Base-by-base conservation (phyloP, 2,329 filamentous ascomycete genomes). In the Macrophomina phaseolina region DNA sequence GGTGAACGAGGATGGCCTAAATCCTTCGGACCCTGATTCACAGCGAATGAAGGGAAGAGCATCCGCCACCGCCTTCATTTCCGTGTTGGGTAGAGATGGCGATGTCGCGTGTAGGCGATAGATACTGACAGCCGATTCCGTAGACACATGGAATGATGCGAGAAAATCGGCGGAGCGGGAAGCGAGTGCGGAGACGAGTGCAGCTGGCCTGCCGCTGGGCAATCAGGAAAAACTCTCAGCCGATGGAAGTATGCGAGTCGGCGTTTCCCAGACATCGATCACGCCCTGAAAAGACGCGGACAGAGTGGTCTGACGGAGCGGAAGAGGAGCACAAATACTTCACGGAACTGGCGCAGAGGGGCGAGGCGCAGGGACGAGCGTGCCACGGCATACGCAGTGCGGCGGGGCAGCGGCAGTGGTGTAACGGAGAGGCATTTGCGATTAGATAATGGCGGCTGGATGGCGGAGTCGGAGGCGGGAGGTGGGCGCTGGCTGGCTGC, bases 381-480 rank as follows among this genome's bases (percentile, higher is more conserved):
- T 38, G 51, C 5, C 52, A 65, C 53, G 32, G 62, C 42, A 49
- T n/a, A 58, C 45, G 63, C 63, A 32, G 63, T 65, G 63, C 53
- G 42, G 40, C 63, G 28, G 42, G 16, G 34, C 23, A 32, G 63
- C 63, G 63, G 63, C 55, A 16, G 58, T 36, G 30, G 58, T 62
- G 58, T 36, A 48, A 62, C 58, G 58, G 42, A 62, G 28, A n/a
- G 42, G 58, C 58, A 48, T 58, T 65, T 38, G 36, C 52, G 63
- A 65, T 65, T 65, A 65, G 63, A 56, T 65, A 65, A 65, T 65
- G 63, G 63, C 42, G 63, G 28, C 11, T 30, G 42, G 63, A 56
- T 46, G 49, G 62, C n/a, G 62, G 48, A 65, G 61, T 53, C 14
- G 62, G 62, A 64, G 49, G 49, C 36, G 48, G 34, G 18, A n/a